These are phyloP conservation scores for Dorcoceras hygrometricum DNA, from an alignment of 257 asterid species.

Conservation along the genomic window DNA sequence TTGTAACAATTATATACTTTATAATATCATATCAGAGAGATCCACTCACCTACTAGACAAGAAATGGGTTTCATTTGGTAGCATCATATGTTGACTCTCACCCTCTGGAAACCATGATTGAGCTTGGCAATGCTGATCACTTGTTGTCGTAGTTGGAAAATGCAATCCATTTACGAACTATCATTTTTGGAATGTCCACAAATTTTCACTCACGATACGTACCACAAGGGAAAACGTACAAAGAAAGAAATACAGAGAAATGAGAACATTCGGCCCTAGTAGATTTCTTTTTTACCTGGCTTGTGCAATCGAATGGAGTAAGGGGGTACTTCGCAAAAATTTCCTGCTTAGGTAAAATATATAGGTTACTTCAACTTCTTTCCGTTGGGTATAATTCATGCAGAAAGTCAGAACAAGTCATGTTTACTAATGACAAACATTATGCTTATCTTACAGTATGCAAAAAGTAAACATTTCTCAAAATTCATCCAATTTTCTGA, in stretches of 20 bases:
- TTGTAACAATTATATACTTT: not conserved
- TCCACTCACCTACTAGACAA: conserved; percentile 45
- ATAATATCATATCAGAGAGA: not conserved
- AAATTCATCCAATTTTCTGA: not conserved
- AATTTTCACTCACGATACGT: conserved; percentile 21
- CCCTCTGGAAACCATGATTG: conserved; percentile 49
- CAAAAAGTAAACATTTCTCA: not conserved
- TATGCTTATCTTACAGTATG: not conserved
- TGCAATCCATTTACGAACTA: conserved; percentile 51
- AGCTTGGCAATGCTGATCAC: conserved; percentile 47
- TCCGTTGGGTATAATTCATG: not conserved
- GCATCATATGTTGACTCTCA: conserved; percentile 50
- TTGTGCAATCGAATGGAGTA: conserved; percentile 50
- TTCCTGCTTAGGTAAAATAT: conserved; percentile 36
- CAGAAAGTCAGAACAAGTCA: not conserved
- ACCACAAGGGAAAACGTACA: not conserved
- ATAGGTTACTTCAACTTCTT: conserved; percentile 1
- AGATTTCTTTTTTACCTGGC: conserved; percentile 43
- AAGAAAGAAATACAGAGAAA: not conserved
- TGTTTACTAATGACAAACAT: not conserved
- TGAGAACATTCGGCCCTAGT: conserved; percentile 1
- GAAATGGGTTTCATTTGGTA: conserved; percentile 49
- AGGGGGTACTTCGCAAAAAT: conserved; percentile 41
- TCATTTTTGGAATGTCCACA: conserved; percentile 18
- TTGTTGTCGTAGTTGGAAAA: conserved; percentile 39